Base-by-base conservation (phyloP, 1,284 basidiomycete genomes). In the Porogramme epimiltina region DNA sequence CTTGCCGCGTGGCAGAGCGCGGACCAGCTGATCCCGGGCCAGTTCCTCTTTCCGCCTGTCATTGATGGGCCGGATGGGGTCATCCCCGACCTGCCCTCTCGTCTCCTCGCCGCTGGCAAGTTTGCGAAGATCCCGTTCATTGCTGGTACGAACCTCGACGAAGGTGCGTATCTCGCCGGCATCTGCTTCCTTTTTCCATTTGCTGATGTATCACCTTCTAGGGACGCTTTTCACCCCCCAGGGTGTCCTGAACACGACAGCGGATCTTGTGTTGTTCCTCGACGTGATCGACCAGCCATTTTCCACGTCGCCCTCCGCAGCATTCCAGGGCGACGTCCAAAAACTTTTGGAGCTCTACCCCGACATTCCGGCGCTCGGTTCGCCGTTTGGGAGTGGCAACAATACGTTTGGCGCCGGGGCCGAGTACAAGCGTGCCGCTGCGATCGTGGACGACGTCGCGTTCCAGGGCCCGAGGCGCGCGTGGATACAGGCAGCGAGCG, bases 381-480 rank as follows among this genome's bases (percentile, higher is more conserved):
- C 76, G 0, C 81, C 80, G 0, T 81, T 73, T 58, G 71, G 72
- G 34, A 79, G 79, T 0, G 79, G 80, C 1, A 76, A 76, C 49
- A 65, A 77, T 23, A 79, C 78, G 0, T 81, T 81, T 54, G 79
- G 77, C 0, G 62, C 76, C 4, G 71, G 68, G 33, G 64, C 65
- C 28, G 63, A 71, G 24, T 80, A 64, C 59, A 82, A 82, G 55
- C 72, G 74, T 18, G 65, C 61, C 23, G 65, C 78, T 19, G 73
- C 79, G 3, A 60, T 80, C 19, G 74, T 58, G 33, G 74, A 73
- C 8, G 78, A 81, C 54, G 2, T 76, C 3, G 52, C 47, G 19
- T 80, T 80, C 63, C 69, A 72, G 18, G 70, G 74, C 4, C 71
- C 69, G 25, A 69, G 75, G 13, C 68, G 78, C 18, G 61, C 68